A percentile compares a stretch with the other conserved stretches of the same genome.
Conservation (phyloP, 1,284 basidiomycete species). For the Leucoagaricus sp. region DNA sequence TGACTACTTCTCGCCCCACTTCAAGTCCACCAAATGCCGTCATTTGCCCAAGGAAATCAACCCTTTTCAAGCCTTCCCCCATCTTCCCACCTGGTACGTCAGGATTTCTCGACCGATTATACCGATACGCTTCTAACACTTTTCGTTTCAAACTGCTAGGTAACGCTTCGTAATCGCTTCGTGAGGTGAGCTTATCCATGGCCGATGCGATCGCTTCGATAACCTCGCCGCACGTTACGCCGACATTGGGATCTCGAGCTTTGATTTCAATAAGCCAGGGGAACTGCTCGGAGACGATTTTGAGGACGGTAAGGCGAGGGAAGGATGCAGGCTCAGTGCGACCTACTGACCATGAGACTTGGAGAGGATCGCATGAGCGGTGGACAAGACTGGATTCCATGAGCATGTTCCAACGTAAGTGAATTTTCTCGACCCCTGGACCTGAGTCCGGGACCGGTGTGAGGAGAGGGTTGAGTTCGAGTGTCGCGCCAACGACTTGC, state of each 20-base stretch:
- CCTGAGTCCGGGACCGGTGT: constrained; percentile 46
- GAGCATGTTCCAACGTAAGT: constrained; percentile 76
- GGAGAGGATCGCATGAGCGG: constrained; percentile 55
- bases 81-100: constrained; percentile 70
- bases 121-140: constrained; percentile 53
- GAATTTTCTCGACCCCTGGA: constrained; percentile 37
- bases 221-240: constrained; percentile 75
- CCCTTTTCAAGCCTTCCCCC: constrained; percentile 56
- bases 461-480: constrained; percentile 64
- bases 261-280: constrained; percentile 61
- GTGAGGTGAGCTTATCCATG: constrained; percentile 51
- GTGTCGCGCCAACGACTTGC: constrained; percentile 45
- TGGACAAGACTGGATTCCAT: constrained; percentile 61
- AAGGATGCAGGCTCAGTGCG: constrained; percentile 73
- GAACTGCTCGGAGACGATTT: constrained; percentile 45
- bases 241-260: constrained; percentile 50
- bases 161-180: constrained; percentile 51
- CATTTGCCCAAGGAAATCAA: constrained; percentile 61
- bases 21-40: constrained; percentile 65
- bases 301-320: constrained; percentile 59
- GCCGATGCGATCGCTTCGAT: constrained; percentile 56
- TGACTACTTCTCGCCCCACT: constrained; percentile 43
- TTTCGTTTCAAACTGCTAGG: constrained; percentile 31
- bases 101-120: constrained; percentile 61
- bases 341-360: constrained; percentile 69